Percentiles rank a stretch among this genome's conserved stretches.
Conservation (phyloP, 257 asterid genomes). For the Solanum appendiculatum region DNA sequence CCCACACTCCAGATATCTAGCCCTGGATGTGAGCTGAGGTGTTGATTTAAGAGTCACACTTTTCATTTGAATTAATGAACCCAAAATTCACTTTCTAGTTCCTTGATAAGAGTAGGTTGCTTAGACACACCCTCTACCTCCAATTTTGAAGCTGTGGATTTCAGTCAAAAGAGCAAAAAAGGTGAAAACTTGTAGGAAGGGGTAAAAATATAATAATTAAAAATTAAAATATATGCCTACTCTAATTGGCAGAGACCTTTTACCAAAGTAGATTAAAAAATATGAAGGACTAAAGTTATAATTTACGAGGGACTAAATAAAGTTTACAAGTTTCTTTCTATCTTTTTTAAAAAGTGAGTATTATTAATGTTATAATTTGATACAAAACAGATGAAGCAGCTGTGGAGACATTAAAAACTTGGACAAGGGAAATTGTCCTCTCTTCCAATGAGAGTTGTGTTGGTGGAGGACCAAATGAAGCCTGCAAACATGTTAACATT, state of each 20-base stretch:
- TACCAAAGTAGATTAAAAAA: no score
- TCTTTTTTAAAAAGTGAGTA: not conserved
- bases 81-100: not conserved
- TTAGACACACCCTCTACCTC: no score
- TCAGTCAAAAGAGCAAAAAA: not conserved
- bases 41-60: not conserved
- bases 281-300: no score
- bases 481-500: not conserved
- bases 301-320: no score
- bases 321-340: no score
- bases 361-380: not conserved
- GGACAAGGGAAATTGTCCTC: slow-evolving; percentile 16
- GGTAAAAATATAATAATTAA: no score
- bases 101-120: no score
- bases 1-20: not conserved
- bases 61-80: no score
- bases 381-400: slow-evolving; percentile 30
- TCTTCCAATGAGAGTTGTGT: not conserved
- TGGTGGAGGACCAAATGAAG: not conserved
- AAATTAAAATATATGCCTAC: no score
- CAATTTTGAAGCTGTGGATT: not conserved
- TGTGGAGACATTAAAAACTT: slow-evolving; percentile 22
- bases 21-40: accelerated
- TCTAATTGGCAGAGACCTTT: no score
- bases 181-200: not conserved